Percentiles rank a stretch among this genome's conserved stretches.
These are phyloP conservation scores for Penicillium brasilianum DNA, from an alignment of 2,329 filamentous ascomycete genomes.

Conservation along the genomic window DNA sequence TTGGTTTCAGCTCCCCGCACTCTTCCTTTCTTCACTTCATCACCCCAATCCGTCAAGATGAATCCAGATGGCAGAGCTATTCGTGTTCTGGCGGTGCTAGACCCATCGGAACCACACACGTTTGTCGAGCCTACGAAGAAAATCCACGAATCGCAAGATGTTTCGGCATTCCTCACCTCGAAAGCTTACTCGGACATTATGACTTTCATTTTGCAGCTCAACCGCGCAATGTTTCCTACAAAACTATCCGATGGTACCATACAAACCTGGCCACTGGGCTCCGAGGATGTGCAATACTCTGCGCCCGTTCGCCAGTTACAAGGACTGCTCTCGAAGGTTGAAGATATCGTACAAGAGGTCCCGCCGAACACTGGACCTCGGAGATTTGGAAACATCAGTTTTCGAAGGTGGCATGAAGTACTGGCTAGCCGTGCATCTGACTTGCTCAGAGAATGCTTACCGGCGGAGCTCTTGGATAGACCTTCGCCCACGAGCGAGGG, in stretches of 20 bases:
- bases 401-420: slow-evolving; percentile 79
- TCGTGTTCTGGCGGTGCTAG: slow-evolving; percentile 53
- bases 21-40: not conserved
- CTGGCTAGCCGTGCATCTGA: slow-evolving; percentile 64
- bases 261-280: slow-evolving; percentile 57
- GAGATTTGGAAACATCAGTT: slow-evolving; percentile 90
- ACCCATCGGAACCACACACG: slow-evolving; percentile 53
- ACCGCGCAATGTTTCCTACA: slow-evolving; percentile 79
- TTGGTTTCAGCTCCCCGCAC: not conserved
- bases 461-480: slow-evolving; percentile 51
- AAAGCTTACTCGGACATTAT: slow-evolving; percentile 87
- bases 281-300: slow-evolving; percentile 54
- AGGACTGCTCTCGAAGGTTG: slow-evolving; percentile 67
- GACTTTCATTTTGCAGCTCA: slow-evolving; percentile 86
- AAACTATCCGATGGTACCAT: slow-evolving; percentile 47
- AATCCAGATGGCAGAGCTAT: slow-evolving; percentile 27
- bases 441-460: slow-evolving; percentile 64
- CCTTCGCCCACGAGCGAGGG: slow-evolving; percentile 35
- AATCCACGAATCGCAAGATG: slow-evolving; percentile 85
- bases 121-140: slow-evolving; percentile 76
- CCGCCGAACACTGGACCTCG: slow-evolving; percentile 85
- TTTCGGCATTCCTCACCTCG: slow-evolving; percentile 77
- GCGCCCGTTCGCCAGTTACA: slow-evolving; percentile 68
- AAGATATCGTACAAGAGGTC: slow-evolving; percentile 72
- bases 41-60: slow-evolving; percentile 24